These are phyloP conservation scores for Nephelium lappaceum DNA, from an alignment of 345 rosid species.

Conservation along the genomic window DNA sequence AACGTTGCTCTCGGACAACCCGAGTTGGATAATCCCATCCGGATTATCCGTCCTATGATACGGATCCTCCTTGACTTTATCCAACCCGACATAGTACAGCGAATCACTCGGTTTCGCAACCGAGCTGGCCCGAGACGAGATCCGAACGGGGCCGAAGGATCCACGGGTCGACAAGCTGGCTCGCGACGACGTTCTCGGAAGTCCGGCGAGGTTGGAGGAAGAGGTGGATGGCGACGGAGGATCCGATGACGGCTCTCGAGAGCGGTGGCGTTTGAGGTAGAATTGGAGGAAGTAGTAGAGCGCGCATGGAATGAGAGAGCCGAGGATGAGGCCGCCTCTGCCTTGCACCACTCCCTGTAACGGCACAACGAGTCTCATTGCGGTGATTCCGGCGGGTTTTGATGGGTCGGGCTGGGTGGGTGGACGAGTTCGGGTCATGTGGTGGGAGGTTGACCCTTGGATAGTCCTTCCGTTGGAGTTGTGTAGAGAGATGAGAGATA, in stretches of 20 bases:
- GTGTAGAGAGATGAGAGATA: neutral
- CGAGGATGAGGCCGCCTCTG: conserved; percentile 76
- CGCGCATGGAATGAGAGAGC: conserved; percentile 87
- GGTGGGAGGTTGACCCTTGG: conserved; percentile 5
- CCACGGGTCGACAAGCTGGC: conserved; percentile 52
- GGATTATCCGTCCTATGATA: conserved; percentile 55
- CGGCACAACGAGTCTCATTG: conserved; percentile 85
- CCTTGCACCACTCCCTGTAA: conserved; percentile 83
- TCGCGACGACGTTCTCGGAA: conserved; percentile 61
- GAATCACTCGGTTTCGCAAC: conserved; percentile 67
- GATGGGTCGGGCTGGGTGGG: conserved; percentile 16
- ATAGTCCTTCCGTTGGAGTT: neutral
- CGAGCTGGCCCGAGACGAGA: conserved; percentile 57
- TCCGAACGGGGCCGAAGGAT: conserved; percentile 55
- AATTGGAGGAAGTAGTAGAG: conserved; percentile 80
- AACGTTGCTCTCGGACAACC: conserved; percentile 80
- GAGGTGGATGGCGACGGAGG: conserved; percentile 52
- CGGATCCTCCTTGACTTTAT: conserved; percentile 60
- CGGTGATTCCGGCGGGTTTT: conserved; percentile 31
- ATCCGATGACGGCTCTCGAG: conserved; percentile 32
- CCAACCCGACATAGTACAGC: conserved; percentile 69
- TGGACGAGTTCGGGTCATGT: conserved; percentile 33
- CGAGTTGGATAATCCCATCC: conserved; percentile 81
- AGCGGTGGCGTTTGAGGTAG: conserved; percentile 69
- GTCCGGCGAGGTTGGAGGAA: conserved; percentile 44